phyloP scores from a whole-genome alignment of 768 basidiomycete species.

The Lactifluus hygrophoroides region DNA sequence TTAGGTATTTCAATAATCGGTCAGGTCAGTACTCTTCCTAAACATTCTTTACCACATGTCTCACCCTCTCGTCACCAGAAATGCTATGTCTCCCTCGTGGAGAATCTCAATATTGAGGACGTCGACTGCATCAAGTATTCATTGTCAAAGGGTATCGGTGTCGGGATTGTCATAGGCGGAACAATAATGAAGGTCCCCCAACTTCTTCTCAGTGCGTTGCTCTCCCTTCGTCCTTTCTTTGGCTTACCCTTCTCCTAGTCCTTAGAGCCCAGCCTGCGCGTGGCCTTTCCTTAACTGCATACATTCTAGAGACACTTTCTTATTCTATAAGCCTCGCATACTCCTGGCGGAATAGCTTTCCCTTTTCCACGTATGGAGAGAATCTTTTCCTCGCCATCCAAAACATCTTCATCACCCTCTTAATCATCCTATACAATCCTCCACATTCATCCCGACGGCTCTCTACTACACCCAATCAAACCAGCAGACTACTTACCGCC shows the following conservation, averaged over 20 bases:
- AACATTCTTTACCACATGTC: not conserved
- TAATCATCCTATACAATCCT: slow-evolving; percentile 66
- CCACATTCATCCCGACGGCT: slow-evolving; percentile 23
- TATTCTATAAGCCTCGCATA: slow-evolving; percentile 89
- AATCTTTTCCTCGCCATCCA: slow-evolving; percentile 90
- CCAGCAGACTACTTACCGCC: slow-evolving; percentile 28
- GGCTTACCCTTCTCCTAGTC: slow-evolving; percentile 37
- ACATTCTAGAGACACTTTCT: slow-evolving; percentile 81
- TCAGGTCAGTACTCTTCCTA: slow-evolving; percentile 39
- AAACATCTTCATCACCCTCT: slow-evolving; percentile 79
- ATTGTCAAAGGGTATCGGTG: slow-evolving; percentile 83
- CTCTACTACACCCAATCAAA: slow-evolving; percentile 19
- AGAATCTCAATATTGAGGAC: slow-evolving; percentile 72
- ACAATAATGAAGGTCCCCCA: slow-evolving; percentile 97
- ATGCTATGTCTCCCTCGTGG: slow-evolving; percentile 86
- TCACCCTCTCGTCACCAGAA: slow-evolving; percentile 38
- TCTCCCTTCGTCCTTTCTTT: not conserved
- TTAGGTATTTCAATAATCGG: slow-evolving; percentile 78
- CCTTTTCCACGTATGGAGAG: slow-evolving; percentile 97
- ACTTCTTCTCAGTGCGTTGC: slow-evolving; percentile 67
- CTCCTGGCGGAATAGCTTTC: slow-evolving; percentile 75
- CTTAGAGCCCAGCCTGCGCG: slow-evolving; percentile 65
- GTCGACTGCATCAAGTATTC: slow-evolving; percentile 84
- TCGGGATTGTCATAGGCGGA: slow-evolving; percentile 89
- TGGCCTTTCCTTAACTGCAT: slow-evolving; percentile 81